Percentiles rank a stretch among this genome's conserved stretches.
Conservation (phyloP, 179 eudicot genomes). For the Drosera spatulata region DNA sequence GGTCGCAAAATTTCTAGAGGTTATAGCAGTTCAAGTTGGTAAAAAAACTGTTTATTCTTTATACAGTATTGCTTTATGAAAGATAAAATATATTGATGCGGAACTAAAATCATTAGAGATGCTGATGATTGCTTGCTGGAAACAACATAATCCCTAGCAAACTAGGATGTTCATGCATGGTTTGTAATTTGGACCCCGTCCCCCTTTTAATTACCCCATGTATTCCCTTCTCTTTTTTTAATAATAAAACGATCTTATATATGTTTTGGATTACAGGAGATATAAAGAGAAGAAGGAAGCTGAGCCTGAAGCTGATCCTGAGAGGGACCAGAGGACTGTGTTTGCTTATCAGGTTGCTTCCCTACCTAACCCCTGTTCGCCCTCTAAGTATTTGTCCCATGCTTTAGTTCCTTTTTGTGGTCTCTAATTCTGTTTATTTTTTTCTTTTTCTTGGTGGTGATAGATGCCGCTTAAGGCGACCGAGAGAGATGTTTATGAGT, state of each 20-base stretch:
- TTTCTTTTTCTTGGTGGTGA: slow-evolving; percentile 1
- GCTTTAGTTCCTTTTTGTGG: not conserved
- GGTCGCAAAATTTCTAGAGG: too few relatives aligned
- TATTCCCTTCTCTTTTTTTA: not conserved
- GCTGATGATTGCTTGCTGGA: too few relatives aligned
- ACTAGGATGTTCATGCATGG: too few relatives aligned
- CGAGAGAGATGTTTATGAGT: slow-evolving; percentile 38
- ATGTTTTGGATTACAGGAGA: slow-evolving; percentile 21
- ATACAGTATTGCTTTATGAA: too few relatives aligned
- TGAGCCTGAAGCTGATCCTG: slow-evolving; percentile 48
- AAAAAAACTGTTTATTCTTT: too few relatives aligned
- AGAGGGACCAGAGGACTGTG: slow-evolving; percentile 47
- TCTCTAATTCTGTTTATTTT: slow-evolving; percentile 3
- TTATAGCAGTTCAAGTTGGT: too few relatives aligned
- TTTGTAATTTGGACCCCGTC: not conserved
- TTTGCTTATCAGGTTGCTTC: slow-evolving; percentile 37
- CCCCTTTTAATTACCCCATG: not conserved
- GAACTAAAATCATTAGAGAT: too few relatives aligned
- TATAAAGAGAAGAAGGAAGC: slow-evolving; percentile 30
- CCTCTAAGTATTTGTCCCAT: not conserved
- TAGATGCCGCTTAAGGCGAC: slow-evolving; percentile 45
- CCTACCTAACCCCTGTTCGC: not conserved
- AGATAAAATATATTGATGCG: too few relatives aligned
- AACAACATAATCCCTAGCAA: too few relatives aligned
- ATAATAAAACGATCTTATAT: not conserved